Evolutionary conservation across 805 yeast species (phyloP), one percentile per base, ranked within the genome.

Genomic region (Scheffersomyces lignosus): DNA sequence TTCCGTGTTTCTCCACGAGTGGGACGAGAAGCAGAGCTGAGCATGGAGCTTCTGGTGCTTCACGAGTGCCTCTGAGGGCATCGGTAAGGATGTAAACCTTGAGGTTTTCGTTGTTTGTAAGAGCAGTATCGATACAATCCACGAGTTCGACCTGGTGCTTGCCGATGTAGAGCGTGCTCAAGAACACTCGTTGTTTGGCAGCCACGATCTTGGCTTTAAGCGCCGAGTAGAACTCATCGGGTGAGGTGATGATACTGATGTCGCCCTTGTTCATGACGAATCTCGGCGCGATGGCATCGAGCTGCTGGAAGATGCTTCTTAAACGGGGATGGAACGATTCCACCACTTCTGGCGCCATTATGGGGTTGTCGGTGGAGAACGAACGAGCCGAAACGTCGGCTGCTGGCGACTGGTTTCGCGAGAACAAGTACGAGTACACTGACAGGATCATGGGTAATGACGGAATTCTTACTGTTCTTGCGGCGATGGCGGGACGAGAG

Each of bases 51-150:
- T 75, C 63, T 0, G 99, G 98, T 1, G 89, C 81, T 52, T 93
- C 99, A 47, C 99, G 75, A 0, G 98, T 91, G 0, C 96, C 96
- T 48, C 99, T 64, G 31, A 93, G 70, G 9, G 90, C 95, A 61
- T 93, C 99, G 4, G 90, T 74, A 35, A 93, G 67, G 17, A 93
- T 80, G 40, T 75, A 77, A 1, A 93, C 85, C 47, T 77, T 73
- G 41, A 93, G 69, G 16, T 78, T 63, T 2, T 81, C 75, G 42
- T 86, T 87, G 3, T 54, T 50, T 1, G 54, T 49, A 47, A 93
- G 58, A 0, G 96, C 90, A 5, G 64, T 58, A 10, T 74, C 73
- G 3, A 93, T 46, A 43, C 83, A 75, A 5, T 73, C 70, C 10
- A 90, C 69, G 17, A 93, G 72, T 41, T 91, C 98, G 33, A 74